Percentiles rank a stretch among this genome's conserved stretches.
Evolutionary conservation across 2,329 filamentous ascomycete genomes (phyloP).

Genomic region (Phialocephala sp.): DNA sequence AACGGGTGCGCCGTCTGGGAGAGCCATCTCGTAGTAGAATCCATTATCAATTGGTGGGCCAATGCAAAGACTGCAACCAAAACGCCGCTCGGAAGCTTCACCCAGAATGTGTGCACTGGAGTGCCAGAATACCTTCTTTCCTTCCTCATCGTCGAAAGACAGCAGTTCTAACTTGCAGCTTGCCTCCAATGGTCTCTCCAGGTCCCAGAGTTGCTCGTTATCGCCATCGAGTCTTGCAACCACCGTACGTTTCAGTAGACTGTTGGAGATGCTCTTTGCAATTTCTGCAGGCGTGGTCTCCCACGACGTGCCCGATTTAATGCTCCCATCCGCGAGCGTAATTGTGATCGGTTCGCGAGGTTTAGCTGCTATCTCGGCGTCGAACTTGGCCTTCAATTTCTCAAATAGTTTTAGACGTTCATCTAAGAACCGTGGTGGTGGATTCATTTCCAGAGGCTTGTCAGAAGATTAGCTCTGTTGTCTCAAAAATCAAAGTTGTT

Average conservation of each 20-base stretch:
- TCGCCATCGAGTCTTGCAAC: slow-evolving; percentile 83
- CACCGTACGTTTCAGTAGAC: slow-evolving; percentile 82
- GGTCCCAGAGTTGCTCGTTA: slow-evolving; percentile 79
- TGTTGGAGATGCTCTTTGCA: slow-evolving; percentile 82
- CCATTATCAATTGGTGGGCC: slow-evolving; percentile 90
- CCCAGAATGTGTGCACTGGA: slow-evolving; percentile 95
- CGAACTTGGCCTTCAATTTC: slow-evolving; percentile 81
- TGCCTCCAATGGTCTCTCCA: slow-evolving; percentile 87
- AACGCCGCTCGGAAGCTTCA: slow-evolving; percentile 89
- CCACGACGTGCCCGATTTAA: slow-evolving; percentile 80
- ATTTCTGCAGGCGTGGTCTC: slow-evolving; percentile 87
- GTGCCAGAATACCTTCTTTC: slow-evolving; percentile 98
- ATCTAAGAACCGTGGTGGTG: slow-evolving; percentile 70
- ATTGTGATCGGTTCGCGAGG: slow-evolving; percentile 77
- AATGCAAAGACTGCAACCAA: slow-evolving; percentile 90
- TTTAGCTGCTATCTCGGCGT: slow-evolving; percentile 74
- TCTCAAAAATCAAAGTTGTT: neutral
- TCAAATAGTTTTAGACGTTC: slow-evolving; percentile 88
- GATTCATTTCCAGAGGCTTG: slow-evolving; percentile 22
- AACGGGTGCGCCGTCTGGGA: slow-evolving; percentile 73
- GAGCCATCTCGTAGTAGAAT: slow-evolving; percentile 97
- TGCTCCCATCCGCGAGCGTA: slow-evolving; percentile 73
- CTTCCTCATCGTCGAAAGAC: slow-evolving; percentile 74
- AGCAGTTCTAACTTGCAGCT: slow-evolving; percentile 86
- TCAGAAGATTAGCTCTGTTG: slow-evolving; percentile 2